Conservation (phyloP, 306 rosid species). For the Begonia masoniana region DNA sequence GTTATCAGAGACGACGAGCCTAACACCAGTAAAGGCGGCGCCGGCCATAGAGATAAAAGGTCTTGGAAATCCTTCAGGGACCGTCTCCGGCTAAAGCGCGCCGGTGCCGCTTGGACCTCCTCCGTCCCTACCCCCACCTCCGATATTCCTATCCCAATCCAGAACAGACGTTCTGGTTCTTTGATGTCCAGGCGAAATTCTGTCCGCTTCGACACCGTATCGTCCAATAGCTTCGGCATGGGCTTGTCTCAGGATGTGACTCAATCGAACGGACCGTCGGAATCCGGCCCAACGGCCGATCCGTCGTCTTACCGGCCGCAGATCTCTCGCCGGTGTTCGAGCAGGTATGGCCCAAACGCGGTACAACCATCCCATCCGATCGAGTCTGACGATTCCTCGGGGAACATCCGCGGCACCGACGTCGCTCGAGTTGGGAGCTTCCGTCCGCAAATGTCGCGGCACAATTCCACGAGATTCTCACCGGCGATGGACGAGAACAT, state of each 20-base stretch:
- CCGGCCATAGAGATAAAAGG: constrained; percentile 30
- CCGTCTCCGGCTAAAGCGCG: constrained; percentile 48
- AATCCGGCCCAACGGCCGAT: not conserved
- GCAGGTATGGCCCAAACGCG: constrained; percentile 4
- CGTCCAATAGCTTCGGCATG: constrained; percentile 3
- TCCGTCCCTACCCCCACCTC: constrained; percentile 45
- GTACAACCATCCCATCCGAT: constrained; percentile 5
- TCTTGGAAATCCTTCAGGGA: constrained; percentile 70
- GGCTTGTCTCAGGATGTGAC: constrained; percentile 11
- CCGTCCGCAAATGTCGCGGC: constrained; percentile 16
- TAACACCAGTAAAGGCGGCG: constrained; percentile 13
- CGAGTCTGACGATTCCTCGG: constrained; percentile 6
- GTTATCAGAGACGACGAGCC: constrained; percentile 53
- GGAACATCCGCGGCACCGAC: not conserved
- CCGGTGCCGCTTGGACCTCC: constrained; percentile 65
- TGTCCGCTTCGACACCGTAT: constrained; percentile 1
- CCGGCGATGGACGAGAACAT: constrained; percentile 12
- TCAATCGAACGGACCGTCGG: constrained; percentile 5
- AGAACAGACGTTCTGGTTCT: constrained; percentile 14
- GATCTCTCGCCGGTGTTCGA: constrained; percentile 15
- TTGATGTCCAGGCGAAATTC: constrained; percentile 28
- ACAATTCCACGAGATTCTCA: constrained; percentile 13
- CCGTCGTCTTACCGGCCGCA: constrained; percentile 1
- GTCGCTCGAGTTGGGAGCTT: not conserved
- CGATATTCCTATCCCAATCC: constrained; percentile 37